Percentiles rank a stretch among this genome's conserved stretches.
phyloP scores from a whole-genome alignment of 352 stramenopile species.

The Phytophthora colocasiae region DNA sequence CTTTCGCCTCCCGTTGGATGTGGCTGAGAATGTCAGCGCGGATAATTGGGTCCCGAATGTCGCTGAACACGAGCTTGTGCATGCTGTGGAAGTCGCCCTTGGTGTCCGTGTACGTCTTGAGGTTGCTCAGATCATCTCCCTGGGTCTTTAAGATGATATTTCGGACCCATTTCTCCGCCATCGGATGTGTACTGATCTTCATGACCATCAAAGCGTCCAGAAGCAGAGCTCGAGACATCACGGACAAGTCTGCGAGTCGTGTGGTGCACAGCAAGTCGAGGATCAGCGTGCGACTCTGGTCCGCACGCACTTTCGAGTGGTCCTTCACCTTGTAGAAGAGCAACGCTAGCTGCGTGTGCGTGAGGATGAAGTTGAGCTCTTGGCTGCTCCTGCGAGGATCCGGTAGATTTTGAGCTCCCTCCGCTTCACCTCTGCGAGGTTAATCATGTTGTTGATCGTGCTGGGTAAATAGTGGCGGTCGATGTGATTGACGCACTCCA shows the following conservation, averaged over 20 bases:
- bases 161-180: slow-evolving; percentile 96
- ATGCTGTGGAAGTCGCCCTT: slow-evolving; percentile 97
- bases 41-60: slow-evolving; percentile 90
- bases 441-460: slow-evolving; percentile 91
- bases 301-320: slow-evolving; percentile 67
- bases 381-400: slow-evolving; percentile 94
- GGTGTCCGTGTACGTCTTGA: slow-evolving; percentile 96
- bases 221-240: slow-evolving; percentile 92
- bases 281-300: slow-evolving; percentile 92
- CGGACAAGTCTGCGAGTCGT: slow-evolving; percentile 90
- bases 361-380: slow-evolving; percentile 98
- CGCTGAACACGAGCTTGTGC: slow-evolving; percentile 98
- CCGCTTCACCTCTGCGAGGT: slow-evolving; percentile 74
- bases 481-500: slow-evolving; percentile 73
- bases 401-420: slow-evolving; percentile 96
- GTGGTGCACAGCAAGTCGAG: slow-evolving; percentile 95
- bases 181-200: slow-evolving; percentile 94
- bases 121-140: slow-evolving; percentile 95
- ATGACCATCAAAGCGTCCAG: slow-evolving; percentile 97
- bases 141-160: slow-evolving; percentile 97
- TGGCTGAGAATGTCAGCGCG: slow-evolving; percentile 96
- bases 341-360: slow-evolving; percentile 94
- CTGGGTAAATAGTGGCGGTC: slow-evolving; percentile 85
- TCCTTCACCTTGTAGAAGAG: slow-evolving; percentile 99
- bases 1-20: slow-evolving; percentile 93